phyloP scores from a whole-genome alignment of 2,329 filamentous ascomycete species.

The Arthrinium phaeospermum region DNA sequence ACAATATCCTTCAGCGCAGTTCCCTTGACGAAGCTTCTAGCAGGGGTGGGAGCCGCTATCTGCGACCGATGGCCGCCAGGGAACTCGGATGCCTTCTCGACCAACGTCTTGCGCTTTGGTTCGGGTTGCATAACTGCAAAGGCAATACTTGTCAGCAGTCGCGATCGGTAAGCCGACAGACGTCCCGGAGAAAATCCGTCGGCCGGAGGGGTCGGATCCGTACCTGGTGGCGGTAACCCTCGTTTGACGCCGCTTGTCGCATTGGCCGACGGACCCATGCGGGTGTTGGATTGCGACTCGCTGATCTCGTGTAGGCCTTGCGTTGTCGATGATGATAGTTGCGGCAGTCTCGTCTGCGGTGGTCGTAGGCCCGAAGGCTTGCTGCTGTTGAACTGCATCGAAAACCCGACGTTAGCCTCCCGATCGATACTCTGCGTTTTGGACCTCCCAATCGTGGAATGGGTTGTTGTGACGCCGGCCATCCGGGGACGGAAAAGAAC shows the following conservation, averaged over 20 bases:
- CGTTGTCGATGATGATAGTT: slow-evolving; percentile 29
- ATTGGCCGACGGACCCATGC: slow-evolving; percentile 50
- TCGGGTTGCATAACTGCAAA: slow-evolving; percentile 57
- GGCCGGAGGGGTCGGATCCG: slow-evolving; percentile 22
- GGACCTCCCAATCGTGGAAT: background rate
- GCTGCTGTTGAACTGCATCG: slow-evolving; percentile 17
- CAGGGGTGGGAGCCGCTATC: slow-evolving; percentile 46
- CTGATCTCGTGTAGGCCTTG: slow-evolving; percentile 58
- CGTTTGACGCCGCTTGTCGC: slow-evolving; percentile 57
- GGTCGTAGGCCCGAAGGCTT: slow-evolving; percentile 24
- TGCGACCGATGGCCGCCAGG: slow-evolving; percentile 44
- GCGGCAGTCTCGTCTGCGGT: slow-evolving; percentile 8
- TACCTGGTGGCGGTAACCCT: slow-evolving; percentile 52
- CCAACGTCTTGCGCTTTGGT: slow-evolving; percentile 65
- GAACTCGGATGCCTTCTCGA: slow-evolving; percentile 60
- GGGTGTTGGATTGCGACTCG: slow-evolving; percentile 66
- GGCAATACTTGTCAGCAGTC: slow-evolving; percentile 20
- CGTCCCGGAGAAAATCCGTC: background rate
- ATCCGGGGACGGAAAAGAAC: background rate
- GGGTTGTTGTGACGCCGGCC: background rate
- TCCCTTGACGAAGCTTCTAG: slow-evolving; percentile 52
- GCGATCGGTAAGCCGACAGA: slow-evolving; percentile 12
- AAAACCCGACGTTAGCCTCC: background rate
- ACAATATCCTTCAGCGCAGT: slow-evolving; percentile 44
- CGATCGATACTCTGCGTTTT: too few relatives aligned